phyloP scores from a whole-genome alignment of 257 asterid species.

The Solanum etuberosum region DNA sequence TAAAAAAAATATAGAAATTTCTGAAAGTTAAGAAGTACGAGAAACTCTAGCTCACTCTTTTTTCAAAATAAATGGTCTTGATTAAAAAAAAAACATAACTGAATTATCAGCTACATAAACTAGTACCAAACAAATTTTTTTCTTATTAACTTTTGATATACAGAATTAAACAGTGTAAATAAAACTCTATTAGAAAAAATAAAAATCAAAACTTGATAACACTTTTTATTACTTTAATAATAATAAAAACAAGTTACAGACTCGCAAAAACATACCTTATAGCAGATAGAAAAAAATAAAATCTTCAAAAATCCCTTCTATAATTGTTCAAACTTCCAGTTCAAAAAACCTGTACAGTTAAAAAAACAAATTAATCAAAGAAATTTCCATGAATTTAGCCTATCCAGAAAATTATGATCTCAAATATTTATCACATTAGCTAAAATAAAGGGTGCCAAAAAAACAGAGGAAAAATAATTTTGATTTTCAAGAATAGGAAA shows the following conservation, averaged over 20 bases:
- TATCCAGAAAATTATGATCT: background rate
- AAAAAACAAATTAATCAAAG: background rate
- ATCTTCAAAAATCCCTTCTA: background rate
- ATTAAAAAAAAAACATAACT: background rate
- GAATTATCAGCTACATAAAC: background rate
- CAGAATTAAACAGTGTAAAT: background rate
- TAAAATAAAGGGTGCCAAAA: background rate
- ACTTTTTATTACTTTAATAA: background rate
- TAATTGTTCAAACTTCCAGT: background rate
- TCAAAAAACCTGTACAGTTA: background rate
- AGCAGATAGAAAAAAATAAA: background rate
- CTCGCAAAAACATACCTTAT: background rate
- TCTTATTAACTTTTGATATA: background rate
- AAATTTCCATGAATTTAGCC: background rate
- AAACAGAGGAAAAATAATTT: background rate
- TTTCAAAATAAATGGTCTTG: no score
- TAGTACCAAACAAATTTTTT: background rate
- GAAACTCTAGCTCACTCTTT: background rate
- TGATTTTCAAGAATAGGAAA: background rate
- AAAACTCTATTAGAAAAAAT: background rate
- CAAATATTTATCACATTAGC: background rate
- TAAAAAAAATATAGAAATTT: background rate
- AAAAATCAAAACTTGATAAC: background rate
- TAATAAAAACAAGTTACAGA: background rate
- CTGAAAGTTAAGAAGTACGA: background rate